Evolutionary conservation across 768 basidiomycete species (phyloP), one percentile per base, ranked within the genome.

Genomic region (Naganishia randhawae): DNA sequence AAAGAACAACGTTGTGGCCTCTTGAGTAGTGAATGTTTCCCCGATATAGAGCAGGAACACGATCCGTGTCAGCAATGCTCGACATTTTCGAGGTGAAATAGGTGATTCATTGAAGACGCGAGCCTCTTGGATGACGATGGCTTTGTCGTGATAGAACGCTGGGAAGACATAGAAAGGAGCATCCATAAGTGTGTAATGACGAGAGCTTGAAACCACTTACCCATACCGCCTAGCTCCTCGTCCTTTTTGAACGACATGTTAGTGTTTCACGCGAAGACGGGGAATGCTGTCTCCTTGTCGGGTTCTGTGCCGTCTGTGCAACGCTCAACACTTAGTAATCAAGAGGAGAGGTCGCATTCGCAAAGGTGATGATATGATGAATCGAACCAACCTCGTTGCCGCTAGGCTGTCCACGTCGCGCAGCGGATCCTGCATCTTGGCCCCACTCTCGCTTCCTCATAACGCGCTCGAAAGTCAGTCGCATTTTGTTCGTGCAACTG

Each of bases 61-160:
- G 74, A 98, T 94, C 77, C 95, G 86, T 50, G 95, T 98, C 76
- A 99, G 86, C 66, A 99, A 86, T 51, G 94, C 89, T 79, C 95
- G 87, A 82, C 95, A 98, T 83, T 94, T 96, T 78, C 94, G 85
- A 22, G 95, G 95, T 78, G 91, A 95, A 82, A 99, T 93, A 69
- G 96, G 96, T 19, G 95, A 96, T 78, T 98, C 95, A 82, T 99
- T 98, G 87, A 99, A 99, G 68, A 93, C 90, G 73, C 96, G 88
- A 69, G 96, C 94, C 81, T 99, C 96, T 81, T 98, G 96, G 73
- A 98, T 90, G 72, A 98, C 89, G 0, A 95, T 96, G 25, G 92
- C 94, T 82, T 98, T 98, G 84, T 97, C 95, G 82, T 81, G 78
- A 69, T 77, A 80, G 73, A 79, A 80, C 63, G 78, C 75, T 75